Evolutionary conservation across 768 basidiomycete genomes (phyloP).

Genomic region (Ramaria sp.): DNA sequence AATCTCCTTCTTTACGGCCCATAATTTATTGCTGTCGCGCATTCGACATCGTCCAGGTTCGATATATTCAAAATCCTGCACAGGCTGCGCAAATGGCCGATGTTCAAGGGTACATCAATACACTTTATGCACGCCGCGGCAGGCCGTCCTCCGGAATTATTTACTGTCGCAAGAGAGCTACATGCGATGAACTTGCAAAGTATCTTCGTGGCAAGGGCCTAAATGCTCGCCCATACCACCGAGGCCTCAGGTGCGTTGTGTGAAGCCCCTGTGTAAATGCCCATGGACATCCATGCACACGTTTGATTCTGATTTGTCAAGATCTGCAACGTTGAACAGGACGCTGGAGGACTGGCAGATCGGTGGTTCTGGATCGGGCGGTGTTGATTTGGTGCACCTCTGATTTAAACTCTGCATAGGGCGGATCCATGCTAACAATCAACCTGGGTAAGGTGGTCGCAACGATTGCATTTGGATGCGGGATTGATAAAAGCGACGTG

Average conservation of each 20-base stretch:
- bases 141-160: constrained; percentile 61
- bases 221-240: constrained; percentile 63
- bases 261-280: constrained; percentile 3
- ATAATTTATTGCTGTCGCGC: neutral
- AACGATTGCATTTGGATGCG: constrained; percentile 79
- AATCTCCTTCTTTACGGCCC: neutral
- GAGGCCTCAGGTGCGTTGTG: constrained; percentile 45
- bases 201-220: constrained; percentile 60
- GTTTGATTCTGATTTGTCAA: constrained; percentile 18
- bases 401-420: neutral
- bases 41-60: constrained; percentile 32
- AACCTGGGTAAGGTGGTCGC: constrained; percentile 48
- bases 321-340: constrained; percentile 38
- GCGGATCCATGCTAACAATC: neutral
- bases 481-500: constrained; percentile 76
- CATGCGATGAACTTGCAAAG: constrained; percentile 56
- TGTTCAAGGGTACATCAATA: constrained; percentile 54
- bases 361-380: constrained; percentile 40
- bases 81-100: constrained; percentile 49
- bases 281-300: neutral
- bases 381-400: constrained; percentile 46
- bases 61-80: constrained; percentile 47
- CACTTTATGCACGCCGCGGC: constrained; percentile 48
- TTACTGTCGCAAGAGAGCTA: constrained; percentile 59
- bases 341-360: constrained; percentile 48